A percentile compares a stretch with the other conserved stretches of the same genome.
phyloP scores from a whole-genome alignment of 345 rosid genomes.

The Gynandropsis gynandra region DNA sequence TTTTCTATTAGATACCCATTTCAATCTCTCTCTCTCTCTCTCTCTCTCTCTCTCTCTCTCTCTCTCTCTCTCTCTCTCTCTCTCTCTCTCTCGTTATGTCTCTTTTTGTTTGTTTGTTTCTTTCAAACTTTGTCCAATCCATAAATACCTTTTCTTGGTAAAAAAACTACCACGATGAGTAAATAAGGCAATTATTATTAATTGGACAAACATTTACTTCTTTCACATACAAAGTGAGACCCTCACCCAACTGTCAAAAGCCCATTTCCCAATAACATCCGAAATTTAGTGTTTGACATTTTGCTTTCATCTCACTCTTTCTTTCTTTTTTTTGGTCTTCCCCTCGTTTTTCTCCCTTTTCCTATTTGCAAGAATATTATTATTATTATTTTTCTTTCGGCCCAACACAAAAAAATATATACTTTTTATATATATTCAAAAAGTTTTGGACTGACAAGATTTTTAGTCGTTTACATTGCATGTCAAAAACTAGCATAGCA shows the following conservation, averaged over 20 bases:
- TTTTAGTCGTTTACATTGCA: constrained; percentile 26
- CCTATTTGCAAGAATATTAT: constrained; percentile 4
- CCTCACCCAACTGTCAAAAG: constrained; percentile 35
- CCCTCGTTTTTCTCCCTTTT: too few relatives aligned
- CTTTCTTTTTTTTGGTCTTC: constrained; percentile 19
- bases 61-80: constrained; percentile 5
- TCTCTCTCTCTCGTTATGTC: constrained; percentile 22
- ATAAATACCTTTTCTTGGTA: constrained; percentile 1
- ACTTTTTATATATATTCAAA: background rate
- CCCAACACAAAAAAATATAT: background rate
- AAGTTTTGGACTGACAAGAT: constrained; percentile 28
- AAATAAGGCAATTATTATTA: too few relatives aligned
- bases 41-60: constrained; percentile 2
- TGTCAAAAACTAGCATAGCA: constrained; percentile 23
- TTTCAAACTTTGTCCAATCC: too few relatives aligned
- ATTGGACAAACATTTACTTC: constrained; percentile 18
- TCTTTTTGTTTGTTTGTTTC: background rate
- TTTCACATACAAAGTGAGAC: constrained; percentile 12
- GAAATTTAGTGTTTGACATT: constrained; percentile 74
- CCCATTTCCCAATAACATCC: constrained; percentile 46
- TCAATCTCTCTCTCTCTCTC: constrained; percentile 32
- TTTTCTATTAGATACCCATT: constrained; percentile 31
- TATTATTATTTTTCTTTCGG: background rate
- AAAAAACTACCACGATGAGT: background rate
- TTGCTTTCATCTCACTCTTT: constrained; percentile 37